Percentiles rank a stretch among this genome's conserved stretches.
These are phyloP conservation scores for Hypoxylon sp. DNA, from an alignment of 2,329 filamentous ascomycete genomes.

Conservation along the genomic window DNA sequence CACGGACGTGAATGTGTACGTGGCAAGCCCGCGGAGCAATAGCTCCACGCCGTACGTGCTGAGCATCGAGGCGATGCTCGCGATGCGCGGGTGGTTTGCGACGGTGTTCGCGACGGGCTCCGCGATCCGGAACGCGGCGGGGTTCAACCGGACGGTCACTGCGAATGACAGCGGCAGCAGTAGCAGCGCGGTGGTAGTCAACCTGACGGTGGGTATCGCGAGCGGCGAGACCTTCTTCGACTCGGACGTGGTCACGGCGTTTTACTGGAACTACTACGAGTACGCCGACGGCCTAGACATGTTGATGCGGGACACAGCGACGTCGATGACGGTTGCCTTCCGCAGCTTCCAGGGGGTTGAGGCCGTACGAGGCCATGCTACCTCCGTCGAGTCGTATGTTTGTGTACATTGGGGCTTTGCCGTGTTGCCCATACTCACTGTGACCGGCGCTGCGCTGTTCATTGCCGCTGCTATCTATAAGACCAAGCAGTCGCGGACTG, in stretches of 20 bases:
- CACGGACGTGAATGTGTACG: conserved; percentile 41
- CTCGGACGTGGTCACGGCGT: conserved; percentile 54
- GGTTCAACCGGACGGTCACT: conserved; percentile 47
- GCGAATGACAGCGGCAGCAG: conserved; percentile 22
- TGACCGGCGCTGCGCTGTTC: conserved; percentile 49
- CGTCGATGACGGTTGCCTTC: conserved; percentile 53
- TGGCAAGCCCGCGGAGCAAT: conserved; percentile 24
- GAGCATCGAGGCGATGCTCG: conserved; percentile 47
- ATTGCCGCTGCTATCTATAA: conserved; percentile 46
- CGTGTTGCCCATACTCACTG: conserved; percentile 49
- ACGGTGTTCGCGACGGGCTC: conserved; percentile 48
- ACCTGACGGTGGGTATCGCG: conserved; percentile 51
- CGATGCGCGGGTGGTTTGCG: conserved; percentile 51
- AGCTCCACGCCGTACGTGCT: conserved; percentile 42
- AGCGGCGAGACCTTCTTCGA: conserved; percentile 52
- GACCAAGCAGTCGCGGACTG: conserved; percentile 43
- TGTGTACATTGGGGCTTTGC: conserved; percentile 54
- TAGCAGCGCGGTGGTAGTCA: conserved; percentile 45
- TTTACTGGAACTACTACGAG: conserved; percentile 57
- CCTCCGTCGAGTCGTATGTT: conserved; percentile 50
- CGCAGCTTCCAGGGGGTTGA: conserved; percentile 47
- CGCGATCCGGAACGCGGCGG: conserved; percentile 44
- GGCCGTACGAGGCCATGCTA: conserved; percentile 47
- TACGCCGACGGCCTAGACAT: conserved; percentile 51
- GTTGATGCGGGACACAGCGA: conserved; percentile 52